Evolutionary conservation across 1,284 basidiomycete species (phyloP), one percentile per base, ranked within the genome.

Genomic region (Naganishia liquefaciens): DNA sequence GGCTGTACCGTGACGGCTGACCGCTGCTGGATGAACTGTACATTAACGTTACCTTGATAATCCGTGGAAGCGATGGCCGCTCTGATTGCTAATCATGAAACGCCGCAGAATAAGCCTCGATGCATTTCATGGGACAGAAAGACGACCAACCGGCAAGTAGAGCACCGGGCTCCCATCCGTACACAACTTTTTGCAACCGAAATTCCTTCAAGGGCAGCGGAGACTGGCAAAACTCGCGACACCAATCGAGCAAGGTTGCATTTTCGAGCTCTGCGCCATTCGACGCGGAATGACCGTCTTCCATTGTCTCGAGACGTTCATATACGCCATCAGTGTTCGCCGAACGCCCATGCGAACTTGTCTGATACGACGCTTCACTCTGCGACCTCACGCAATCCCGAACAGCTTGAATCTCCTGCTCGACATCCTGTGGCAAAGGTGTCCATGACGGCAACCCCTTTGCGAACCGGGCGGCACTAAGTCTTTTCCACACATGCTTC

Each of bases 121-220:
- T 23, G 30, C 3, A 39, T 11, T 10, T 53, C 6, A 23, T 7
- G 15, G 44, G 46, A 6, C 33, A 58, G 6, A 21, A 19, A 49
- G 13, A 37, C 10, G 21, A 50, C 57, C 50, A 9, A 60, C 57
- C 57, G 15, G 50, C 28, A 25, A 50, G 33, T 19, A 60, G 33
- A 15, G 46, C 23, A 37, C 27, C 17, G 7, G 21, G 25, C 17
- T 60, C 46, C 57, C 57, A 60, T 2, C 57, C 57, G n/a, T 60
- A 60, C n/a, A 50, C n/a, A 15, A 9, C 7, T 33, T 60, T 60
- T 25, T 60, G 39, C 21, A 60, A 23, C 10, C 46, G 47, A 19
- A 60, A 50, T 25, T 60, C 57, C 46, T 60, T 60, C 33, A 60
- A 42, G n/a, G 30, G 57, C 33, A 25, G 57, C 10, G 19, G n/a